Conservation (phyloP, 1,139 yeast genomes). For the Magnusiomyces suaveolens region DNA sequence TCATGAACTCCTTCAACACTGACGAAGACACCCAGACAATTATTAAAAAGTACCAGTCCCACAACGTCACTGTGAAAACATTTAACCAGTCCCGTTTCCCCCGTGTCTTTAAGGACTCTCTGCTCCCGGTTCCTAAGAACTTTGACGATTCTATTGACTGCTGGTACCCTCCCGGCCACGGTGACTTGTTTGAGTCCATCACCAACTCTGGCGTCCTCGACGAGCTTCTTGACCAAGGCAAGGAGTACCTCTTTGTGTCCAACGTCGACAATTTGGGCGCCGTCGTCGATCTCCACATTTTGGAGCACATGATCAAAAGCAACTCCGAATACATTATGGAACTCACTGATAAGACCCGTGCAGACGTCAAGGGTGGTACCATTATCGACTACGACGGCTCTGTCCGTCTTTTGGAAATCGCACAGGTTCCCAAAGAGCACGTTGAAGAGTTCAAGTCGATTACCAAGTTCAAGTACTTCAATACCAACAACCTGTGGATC, state of each 20-base stretch:
- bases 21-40: constrained; percentile 92
- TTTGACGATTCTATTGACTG: constrained; percentile 66
- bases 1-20: constrained; percentile 98
- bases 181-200: constrained; percentile 88
- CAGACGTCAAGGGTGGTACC: constrained; percentile 99
- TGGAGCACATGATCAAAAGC: constrained; percentile 87
- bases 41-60: constrained; percentile 94
- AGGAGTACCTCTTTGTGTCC: constrained; percentile 89
- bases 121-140: constrained; percentile 82
- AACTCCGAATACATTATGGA: constrained; percentile 96
- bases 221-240: constrained; percentile 81
- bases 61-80: constrained; percentile 88
- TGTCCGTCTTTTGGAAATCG: constrained; percentile 90
- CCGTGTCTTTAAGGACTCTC: constrained; percentile 86
- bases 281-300: constrained; percentile 84
- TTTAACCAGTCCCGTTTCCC: constrained; percentile 97
- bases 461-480: constrained; percentile 94
- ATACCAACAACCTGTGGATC: constrained; percentile 97
- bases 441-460: constrained; percentile 96
- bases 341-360: constrained; percentile 95
- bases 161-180: constrained; percentile 99
- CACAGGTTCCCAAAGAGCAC: constrained; percentile 98
- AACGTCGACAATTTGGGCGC: constrained; percentile 99
- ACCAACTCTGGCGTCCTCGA: constrained; percentile 89
- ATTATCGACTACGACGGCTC: constrained; percentile 91